Evolutionary conservation across 2,329 filamentous ascomycete species (phyloP).

Genomic region (Curvularia verruculosa): DNA sequence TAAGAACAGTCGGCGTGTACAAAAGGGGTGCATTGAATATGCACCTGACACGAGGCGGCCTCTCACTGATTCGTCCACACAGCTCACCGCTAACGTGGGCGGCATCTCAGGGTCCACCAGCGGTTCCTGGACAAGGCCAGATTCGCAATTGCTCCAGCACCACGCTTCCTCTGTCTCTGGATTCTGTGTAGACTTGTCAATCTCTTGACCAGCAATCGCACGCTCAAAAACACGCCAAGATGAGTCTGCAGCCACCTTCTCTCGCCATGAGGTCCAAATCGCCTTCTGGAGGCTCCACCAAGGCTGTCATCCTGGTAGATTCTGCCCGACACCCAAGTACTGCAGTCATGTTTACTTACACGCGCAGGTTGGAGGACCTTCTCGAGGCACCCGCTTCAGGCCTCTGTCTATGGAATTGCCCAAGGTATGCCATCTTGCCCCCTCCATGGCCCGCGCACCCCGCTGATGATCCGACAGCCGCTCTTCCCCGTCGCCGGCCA

Average conservation of each 20-base stretch:
- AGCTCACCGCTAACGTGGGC: conserved; percentile 34
- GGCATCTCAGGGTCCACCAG: conserved; percentile 35
- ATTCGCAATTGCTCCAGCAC: conserved; percentile 31
- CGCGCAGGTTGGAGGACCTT: conserved; percentile 86
- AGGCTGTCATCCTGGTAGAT: conserved; percentile 90
- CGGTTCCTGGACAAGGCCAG: conserved; percentile 30
- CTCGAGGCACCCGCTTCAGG: conserved; percentile 92
- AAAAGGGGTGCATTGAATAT: conserved; percentile 20
- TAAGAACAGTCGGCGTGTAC: conserved; percentile 11
- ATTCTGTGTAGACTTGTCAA: neutral
- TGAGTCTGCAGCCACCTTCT: conserved; percentile 48
- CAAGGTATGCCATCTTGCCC: conserved; percentile 66
- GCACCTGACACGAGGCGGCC: conserved; percentile 27
- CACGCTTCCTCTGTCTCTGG: conserved; percentile 14
- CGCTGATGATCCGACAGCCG: conserved; percentile 63
- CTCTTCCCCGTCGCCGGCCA: conserved; percentile 98
- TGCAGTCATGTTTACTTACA: conserved; percentile 32
- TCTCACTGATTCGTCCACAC: conserved; percentile 21
- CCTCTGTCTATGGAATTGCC: conserved; percentile 94
- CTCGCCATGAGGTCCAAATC: conserved; percentile 46
- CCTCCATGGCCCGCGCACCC: conserved; percentile 18
- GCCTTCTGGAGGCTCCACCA: conserved; percentile 65
- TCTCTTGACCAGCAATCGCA: neutral
- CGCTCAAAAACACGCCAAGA: conserved; percentile 21
- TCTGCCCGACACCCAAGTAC: conserved; percentile 13